Evolutionary conservation across 2,329 filamentous ascomycete species (phyloP).

Genomic region (Sporothrix curviconia): DNA sequence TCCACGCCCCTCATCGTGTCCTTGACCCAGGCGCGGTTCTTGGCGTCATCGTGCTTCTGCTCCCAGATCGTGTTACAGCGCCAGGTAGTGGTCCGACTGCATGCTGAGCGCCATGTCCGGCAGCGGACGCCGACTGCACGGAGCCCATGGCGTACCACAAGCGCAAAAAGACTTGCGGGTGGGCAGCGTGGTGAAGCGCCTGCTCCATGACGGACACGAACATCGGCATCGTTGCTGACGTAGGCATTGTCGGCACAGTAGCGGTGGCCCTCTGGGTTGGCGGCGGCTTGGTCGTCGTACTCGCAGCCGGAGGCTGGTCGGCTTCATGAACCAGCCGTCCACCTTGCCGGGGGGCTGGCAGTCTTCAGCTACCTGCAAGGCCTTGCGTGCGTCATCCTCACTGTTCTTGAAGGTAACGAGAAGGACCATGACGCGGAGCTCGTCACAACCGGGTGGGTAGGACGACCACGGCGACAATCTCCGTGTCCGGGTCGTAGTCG

Average conservation of each 20-base stretch:
- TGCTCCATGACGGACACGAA: constrained; percentile 37
- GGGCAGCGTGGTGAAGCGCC: constrained; percentile 43
- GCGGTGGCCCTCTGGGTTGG: constrained; percentile 43
- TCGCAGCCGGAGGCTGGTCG: constrained; percentile 35
- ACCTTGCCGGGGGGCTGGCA: constrained; percentile 31
- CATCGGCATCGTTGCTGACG: constrained; percentile 40
- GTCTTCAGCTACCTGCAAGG: constrained; percentile 33
- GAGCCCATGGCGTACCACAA: constrained; percentile 48
- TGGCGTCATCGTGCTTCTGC: constrained; percentile 36
- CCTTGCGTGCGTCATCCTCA: constrained; percentile 28
- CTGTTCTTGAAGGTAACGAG: constrained; percentile 37
- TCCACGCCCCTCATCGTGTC: constrained; percentile 35
- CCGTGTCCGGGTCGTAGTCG: constrained; percentile 31
- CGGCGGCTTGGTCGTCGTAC: constrained; percentile 36
- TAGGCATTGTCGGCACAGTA: constrained; percentile 48
- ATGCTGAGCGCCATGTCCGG: constrained; percentile 46
- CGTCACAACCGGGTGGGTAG: constrained; percentile 23
- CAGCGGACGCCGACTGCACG: constrained; percentile 30
- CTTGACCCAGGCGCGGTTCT: constrained; percentile 39
- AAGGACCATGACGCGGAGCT: constrained; percentile 30
- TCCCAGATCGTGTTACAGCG: constrained; percentile 47
- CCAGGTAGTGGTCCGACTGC: constrained; percentile 52
- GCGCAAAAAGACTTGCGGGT: constrained; percentile 36
- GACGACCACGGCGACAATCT: constrained; percentile 35
- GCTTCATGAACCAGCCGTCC: constrained; percentile 7